Evolutionary conservation across 108 stramenopile genomes (phyloP).

Genomic region (Cafeteria roenbergensis): DNA sequence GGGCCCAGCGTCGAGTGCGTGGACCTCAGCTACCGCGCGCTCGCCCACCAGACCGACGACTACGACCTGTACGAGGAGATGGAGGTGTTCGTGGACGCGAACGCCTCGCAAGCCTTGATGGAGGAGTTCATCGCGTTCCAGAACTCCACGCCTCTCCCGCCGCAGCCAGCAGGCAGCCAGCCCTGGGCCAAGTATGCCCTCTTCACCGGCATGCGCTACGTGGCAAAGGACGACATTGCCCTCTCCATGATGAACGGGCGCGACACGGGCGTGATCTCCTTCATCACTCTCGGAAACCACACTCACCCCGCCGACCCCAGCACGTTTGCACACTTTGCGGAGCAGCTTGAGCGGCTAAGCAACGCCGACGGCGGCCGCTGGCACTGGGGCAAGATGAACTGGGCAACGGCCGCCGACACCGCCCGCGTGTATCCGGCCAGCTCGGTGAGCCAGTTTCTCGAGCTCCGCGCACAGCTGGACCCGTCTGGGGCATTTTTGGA

Average conservation of each 20-base stretch:
- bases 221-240: slow-evolving; percentile 3
- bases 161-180: too few species aligned
- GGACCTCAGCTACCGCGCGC: background rate
- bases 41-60: background rate
- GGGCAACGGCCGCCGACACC: background rate
- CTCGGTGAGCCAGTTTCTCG: background rate
- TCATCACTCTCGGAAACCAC: background rate
- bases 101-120: background rate
- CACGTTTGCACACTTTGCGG: background rate
- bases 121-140: background rate
- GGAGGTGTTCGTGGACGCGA: slow-evolving; percentile 4
- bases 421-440: background rate
- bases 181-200: background rate
- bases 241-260: background rate
- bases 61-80: background rate
- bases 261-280: background rate
- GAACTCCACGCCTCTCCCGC: background rate
- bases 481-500: background rate
- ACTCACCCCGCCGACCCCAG: background rate
- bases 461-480: background rate
- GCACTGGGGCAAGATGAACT: slow-evolving; percentile 13
- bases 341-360: background rate
- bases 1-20: background rate
- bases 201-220: slow-evolving; percentile 10
- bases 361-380: background rate